phyloP scores from a whole-genome alignment of 192 early-diverging fungal genomes.

The Dissophora ornata region DNA sequence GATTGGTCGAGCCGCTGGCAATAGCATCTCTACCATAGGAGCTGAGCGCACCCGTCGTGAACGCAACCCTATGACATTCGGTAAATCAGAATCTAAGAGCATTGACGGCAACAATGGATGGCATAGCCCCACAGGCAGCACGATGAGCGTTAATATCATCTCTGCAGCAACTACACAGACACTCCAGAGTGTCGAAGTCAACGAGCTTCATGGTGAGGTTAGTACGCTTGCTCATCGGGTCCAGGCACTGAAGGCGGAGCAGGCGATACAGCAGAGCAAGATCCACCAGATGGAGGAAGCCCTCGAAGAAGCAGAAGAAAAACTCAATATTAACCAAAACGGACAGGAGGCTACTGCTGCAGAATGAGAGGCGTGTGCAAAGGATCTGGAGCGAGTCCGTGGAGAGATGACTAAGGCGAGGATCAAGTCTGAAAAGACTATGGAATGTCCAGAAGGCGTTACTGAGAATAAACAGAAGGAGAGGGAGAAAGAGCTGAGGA shows the following conservation, averaged over 20 bases:
- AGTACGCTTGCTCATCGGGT: slow-evolving; percentile 48
- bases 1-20: not conserved
- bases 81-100: slow-evolving; percentile 2
- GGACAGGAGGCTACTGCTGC: slow-evolving; percentile 44
- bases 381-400: too few relatives aligned
- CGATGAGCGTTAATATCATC: slow-evolving; percentile 8
- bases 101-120: not conserved
- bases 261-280: slow-evolving; percentile 48
- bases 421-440: slow-evolving; percentile 54
- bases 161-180: slow-evolving; percentile 45
- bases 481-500: slow-evolving; percentile 59
- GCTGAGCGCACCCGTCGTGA: slow-evolving; percentile 13
- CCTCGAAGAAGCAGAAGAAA: slow-evolving; percentile 58
- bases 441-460: slow-evolving; percentile 41
- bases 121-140: slow-evolving; percentile 11
- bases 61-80: slow-evolving; percentile 21
- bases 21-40: not conserved
- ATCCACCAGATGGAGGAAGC: slow-evolving; percentile 55
- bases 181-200: slow-evolving; percentile 43
- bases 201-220: slow-evolving; percentile 41
- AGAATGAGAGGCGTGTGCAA: too few relatives aligned
- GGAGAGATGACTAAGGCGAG: too few relatives aligned
- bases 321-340: slow-evolving; percentile 48
- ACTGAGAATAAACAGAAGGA: slow-evolving; percentile 56
- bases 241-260: slow-evolving; percentile 48